Base-by-base conservation (phyloP, 73 alveolate species). In the Tetrahymena borealis region DNA sequence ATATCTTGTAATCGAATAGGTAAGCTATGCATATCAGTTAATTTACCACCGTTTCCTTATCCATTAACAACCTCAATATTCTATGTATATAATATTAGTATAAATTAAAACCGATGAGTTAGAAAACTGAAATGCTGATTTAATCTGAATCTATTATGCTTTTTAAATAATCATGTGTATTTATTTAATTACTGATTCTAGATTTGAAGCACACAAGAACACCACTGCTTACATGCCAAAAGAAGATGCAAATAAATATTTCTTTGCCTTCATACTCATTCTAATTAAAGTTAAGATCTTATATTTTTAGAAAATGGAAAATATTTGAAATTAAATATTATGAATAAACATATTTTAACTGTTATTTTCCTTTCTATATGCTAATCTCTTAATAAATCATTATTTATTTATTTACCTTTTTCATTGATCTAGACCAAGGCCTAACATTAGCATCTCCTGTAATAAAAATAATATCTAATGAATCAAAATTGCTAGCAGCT, bases 151-250 rank as follows among this genome's bases (percentile, higher is more conserved):
- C 38, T 60, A 60, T 43, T n/a, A n/a, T n/a, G n/a, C n/a, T n/a
- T n/a, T n/a, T n/a, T n/a, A n/a, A n/a, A n/a, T n/a, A n/a, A n/a
- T n/a, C n/a, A n/a, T n/a, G n/a, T n/a, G n/a, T n/a, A n/a, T n/a
- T n/a, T n/a, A n/a, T 60, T 31, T 85, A 85, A 31, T 85, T 43
- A 91, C 90, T 77, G 91, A 77, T 91, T 91, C 90, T 35, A 77
- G 20, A 91, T 91, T 91, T 31, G 95, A 85, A 38, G 95, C 93
- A 85, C 95, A 93, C 18, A 93, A 36, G 41, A 38, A 93, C 13
- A 92, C 93, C 1, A 93, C 78, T 4, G 95, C 95, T 85, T 93
- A 90, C 90, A 92, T 90, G n/a, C 93, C 95, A 85, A 93, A 93
- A 3, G 95, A 93, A 32, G 93, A 79, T 24, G 91, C 40, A 42